phyloP scores from a whole-genome alignment of 2,329 filamentous ascomycete genomes.

The Stachybotrys chartarum region DNA sequence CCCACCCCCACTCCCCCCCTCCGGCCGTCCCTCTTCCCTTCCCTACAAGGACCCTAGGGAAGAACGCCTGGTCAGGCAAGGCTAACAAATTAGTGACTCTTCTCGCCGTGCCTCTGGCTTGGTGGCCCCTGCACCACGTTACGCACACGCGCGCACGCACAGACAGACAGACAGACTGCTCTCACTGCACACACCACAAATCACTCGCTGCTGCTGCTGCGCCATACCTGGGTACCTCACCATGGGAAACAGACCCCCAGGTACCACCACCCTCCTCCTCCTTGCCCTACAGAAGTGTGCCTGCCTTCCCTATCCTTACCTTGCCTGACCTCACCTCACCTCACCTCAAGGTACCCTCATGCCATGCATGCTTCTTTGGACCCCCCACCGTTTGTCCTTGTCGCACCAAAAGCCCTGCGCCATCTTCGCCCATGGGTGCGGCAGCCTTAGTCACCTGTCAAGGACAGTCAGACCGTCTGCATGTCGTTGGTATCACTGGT shows the following conservation, averaged over 20 bases:
- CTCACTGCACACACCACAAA: background rate
- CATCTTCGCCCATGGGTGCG: slow-evolving; percentile 11
- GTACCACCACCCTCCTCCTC: background rate
- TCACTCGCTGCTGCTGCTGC: background rate
- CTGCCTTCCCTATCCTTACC: slow-evolving; percentile 2
- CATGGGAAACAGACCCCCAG: background rate
- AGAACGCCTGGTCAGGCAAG: background rate
- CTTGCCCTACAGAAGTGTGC: background rate
- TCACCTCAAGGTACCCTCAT: slow-evolving; percentile 6
- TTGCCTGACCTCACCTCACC: background rate
- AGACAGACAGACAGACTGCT: background rate
- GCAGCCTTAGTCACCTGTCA: slow-evolving; percentile 21
- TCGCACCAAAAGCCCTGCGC: slow-evolving; percentile 10
- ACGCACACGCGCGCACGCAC: background rate
- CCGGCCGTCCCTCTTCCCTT: too few species aligned
- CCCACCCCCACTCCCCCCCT: background rate
- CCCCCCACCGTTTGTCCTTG: slow-evolving; percentile 8
- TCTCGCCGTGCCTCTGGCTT: background rate
- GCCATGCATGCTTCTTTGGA: slow-evolving; percentile 17
- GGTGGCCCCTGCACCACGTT: background rate
- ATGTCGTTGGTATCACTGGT: slow-evolving; percentile 19
- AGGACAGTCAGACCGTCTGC: slow-evolving; percentile 19
- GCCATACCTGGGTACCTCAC: background rate
- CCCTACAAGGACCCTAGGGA: background rate
- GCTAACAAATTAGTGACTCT: background rate